Base-by-base conservation (phyloP, 2,329 filamentous ascomycete genomes). In the Ophiostoma ips region DNA sequence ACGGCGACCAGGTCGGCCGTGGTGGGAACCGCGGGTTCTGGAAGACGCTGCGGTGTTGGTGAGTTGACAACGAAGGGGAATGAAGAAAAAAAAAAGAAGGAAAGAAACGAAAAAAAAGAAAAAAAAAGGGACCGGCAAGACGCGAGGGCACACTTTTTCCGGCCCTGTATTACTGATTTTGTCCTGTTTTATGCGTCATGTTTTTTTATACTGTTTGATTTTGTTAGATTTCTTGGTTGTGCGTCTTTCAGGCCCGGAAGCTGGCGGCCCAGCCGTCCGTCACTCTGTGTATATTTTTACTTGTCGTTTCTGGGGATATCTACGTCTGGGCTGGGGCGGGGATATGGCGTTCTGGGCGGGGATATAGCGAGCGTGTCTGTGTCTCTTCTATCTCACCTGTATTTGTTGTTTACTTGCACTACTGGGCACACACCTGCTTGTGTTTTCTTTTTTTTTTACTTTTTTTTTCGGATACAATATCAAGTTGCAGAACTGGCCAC, bases 31-130 rank as follows among this genome's bases (percentile, higher is more conserved):
- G 64, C 1, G 68, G 69, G 10, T 78, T 79, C 60, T 79, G 73
- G 75, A 74, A 66, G 63, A 74, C 66, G 58, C 59, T 78, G 57
- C 64, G 74, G 60, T 81, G 68, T 56, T 79, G 75, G 75, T 79
- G 57, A 65, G 15, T n/a, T n/a, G 15, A 41, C n/a, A 34, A 18
- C 5, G 13, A 30, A 2, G 36, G 11, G 3, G 13, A 30, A 3
- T 3, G 24, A 16, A 16, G 16, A 16, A 30, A n/a, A 30, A 11
- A 8, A n/a, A 16, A n/a, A 28, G 18, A 28, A 21, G n/a, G n/a
- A n/a, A n/a, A n/a, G n/a, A n/a, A n/a, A n/a, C n/a, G n/a, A 21
- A 21, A 3, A 41, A 15, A 28, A n/a, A 41, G 10, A n/a, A 41
- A 3, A 37, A 13, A 21, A 38, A 19, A 41, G 18, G 12, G 13